Percentiles rank a stretch among this genome's conserved stretches.
These are phyloP conservation scores for Talaromyces nanjingensis DNA, from an alignment of 495 filamentous ascomycete species.

Conservation along the genomic window DNA sequence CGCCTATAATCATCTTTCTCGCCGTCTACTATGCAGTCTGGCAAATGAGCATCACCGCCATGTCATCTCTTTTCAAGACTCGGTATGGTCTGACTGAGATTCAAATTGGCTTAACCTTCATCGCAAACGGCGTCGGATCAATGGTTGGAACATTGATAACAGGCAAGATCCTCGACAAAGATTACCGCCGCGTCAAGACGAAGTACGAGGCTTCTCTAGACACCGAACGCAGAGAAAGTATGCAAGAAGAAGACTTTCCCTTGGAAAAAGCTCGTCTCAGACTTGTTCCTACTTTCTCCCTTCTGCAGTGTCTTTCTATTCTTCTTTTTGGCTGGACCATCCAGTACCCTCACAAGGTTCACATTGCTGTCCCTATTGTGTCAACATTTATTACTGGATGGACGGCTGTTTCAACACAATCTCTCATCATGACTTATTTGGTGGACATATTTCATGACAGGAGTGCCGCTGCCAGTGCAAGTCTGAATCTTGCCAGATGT, in stretches of 20 bases:
- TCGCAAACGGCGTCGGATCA: slow-evolving; percentile 44
- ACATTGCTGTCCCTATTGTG: slow-evolving; percentile 48
- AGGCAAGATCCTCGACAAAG: slow-evolving; percentile 35
- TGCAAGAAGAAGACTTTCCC: slow-evolving; percentile 25
- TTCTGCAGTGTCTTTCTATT: slow-evolving; percentile 33
- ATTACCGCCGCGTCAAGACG: slow-evolving; percentile 32
- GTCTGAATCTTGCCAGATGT: slow-evolving; percentile 61
- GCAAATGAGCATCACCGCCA: slow-evolving; percentile 51
- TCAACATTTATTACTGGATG: slow-evolving; percentile 52
- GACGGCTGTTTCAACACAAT: slow-evolving; percentile 41
- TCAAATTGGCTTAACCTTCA: slow-evolving; percentile 43
- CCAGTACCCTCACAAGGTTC: slow-evolving; percentile 29
- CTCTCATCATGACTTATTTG: slow-evolving; percentile 37
- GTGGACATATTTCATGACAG: slow-evolving; percentile 55
- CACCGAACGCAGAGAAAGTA: slow-evolving; percentile 1
- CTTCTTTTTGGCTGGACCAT: slow-evolving; percentile 56
- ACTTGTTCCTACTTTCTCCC: slow-evolving; percentile 29
- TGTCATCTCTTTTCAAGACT: slow-evolving; percentile 42
- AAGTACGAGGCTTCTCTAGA: slow-evolving; percentile 17
- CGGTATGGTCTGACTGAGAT: slow-evolving; percentile 36
- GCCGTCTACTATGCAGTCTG: slow-evolving; percentile 47
- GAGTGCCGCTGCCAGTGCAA: slow-evolving; percentile 58
- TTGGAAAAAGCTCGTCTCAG: slow-evolving; percentile 43
- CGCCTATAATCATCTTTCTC: slow-evolving; percentile 43
- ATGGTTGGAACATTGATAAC: slow-evolving; percentile 42